phyloP scores from a whole-genome alignment of 1,139 yeast genomes.

The Geotrichum aggregatum region DNA sequence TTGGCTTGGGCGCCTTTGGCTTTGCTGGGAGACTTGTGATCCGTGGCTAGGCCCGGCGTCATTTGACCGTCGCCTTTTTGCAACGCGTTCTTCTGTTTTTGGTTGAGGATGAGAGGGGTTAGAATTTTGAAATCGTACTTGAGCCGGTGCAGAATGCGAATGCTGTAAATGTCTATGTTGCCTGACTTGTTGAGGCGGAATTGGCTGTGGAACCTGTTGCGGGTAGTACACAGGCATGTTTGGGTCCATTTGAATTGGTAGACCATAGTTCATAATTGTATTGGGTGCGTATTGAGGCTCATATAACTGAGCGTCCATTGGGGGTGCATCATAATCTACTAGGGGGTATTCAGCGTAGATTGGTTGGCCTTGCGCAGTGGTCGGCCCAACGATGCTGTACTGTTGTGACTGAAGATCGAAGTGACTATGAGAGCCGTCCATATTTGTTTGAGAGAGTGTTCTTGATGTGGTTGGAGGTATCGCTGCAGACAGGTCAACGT shows the following conservation, averaged over 20 bases:
- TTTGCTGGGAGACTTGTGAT: too few relatives aligned
- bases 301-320: conserved; percentile 3
- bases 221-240: not conserved
- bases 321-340: not conserved
- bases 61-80: conserved; percentile 4
- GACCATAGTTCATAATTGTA: not conserved
- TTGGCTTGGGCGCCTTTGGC: not conserved
- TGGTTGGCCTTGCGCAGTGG: not conserved
- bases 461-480: not conserved
- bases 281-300: not conserved
- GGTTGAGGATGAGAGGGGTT: not conserved
- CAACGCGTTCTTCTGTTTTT: not conserved
- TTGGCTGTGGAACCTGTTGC: not conserved
- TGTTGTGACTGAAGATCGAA: not conserved
- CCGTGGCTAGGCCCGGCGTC: not conserved
- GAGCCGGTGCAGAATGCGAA: conserved; percentile 1
- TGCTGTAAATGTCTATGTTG: conserved; percentile 8
- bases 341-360: not conserved
- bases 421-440: conserved; percentile 13
- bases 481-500: not conserved
- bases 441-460: not conserved
- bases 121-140: not conserved
- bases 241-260: not conserved
- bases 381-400: not conserved
- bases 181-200: not conserved